Percentiles rank a stretch among this genome's conserved stretches.
These are phyloP conservation scores for apple (Malus domestica) DNA, from an alignment of 306 rosid genomes.

Conservation along the genomic window DNA sequence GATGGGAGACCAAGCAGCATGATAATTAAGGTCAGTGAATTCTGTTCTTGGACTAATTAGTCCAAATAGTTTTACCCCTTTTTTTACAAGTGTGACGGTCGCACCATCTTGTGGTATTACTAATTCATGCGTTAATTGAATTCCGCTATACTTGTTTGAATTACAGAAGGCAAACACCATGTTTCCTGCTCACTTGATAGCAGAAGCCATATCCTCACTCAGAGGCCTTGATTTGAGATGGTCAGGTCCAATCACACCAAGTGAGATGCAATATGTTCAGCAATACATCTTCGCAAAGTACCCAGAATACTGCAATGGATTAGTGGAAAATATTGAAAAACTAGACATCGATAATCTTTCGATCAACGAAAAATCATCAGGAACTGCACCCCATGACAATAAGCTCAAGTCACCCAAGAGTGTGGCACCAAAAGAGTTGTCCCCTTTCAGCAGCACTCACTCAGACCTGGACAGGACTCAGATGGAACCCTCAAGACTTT, in stretches of 20 bases:
- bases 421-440: constrained; percentile 4
- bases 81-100: too few relatives aligned
- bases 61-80: too few relatives aligned
- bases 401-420: constrained; percentile 14
- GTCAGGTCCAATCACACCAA: constrained; percentile 87
- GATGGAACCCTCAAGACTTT: constrained; percentile 26
- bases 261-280: constrained; percentile 74
- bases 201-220: constrained; percentile 69
- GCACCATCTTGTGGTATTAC: neutral
- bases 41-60: neutral
- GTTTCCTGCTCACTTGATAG: constrained; percentile 68
- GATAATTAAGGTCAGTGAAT: constrained; percentile 19
- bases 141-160: neutral
- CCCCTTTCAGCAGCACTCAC: constrained; percentile 17
- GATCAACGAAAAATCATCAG: constrained; percentile 48
- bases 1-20: constrained; percentile 32
- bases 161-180: constrained; percentile 46
- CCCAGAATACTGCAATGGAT: constrained; percentile 59
- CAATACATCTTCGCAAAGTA: constrained; percentile 77
- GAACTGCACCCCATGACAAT: constrained; percentile 6
- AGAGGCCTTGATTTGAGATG: constrained; percentile 71
- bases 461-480: constrained; percentile 22
- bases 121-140: neutral
- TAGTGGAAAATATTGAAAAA: constrained; percentile 43
- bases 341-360: constrained; percentile 46